Conservation (phyloP, 305 asterid species). For the Fraxinus sp. region DNA sequence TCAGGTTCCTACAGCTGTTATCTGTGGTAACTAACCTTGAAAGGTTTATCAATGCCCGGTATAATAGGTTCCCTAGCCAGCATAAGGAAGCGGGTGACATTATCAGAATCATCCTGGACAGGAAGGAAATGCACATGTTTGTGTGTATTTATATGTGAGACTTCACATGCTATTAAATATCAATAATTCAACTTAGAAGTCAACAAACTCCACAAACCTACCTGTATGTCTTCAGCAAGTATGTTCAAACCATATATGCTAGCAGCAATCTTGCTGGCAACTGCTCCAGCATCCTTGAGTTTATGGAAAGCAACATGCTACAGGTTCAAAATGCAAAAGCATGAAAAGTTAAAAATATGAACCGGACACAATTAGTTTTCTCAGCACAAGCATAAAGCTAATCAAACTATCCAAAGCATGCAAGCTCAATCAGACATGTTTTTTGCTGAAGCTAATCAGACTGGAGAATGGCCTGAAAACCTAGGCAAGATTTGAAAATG, state of each 20-base stretch:
- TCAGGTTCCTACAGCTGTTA: neutral
- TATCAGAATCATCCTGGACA: constrained; percentile 90
- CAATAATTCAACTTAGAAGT: neutral
- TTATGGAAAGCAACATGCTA: constrained; percentile 77
- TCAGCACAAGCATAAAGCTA: neutral
- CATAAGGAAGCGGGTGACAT: constrained; percentile 92
- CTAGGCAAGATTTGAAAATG: constrained; percentile 11
- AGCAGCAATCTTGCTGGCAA: constrained; percentile 87
- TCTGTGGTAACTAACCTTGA: constrained; percentile 60
- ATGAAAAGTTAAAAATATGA: constrained; percentile 21
- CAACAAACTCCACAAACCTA: constrained; percentile 34
- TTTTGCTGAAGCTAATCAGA: neutral
- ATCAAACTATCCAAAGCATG: neutral
- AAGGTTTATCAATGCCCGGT: constrained; percentile 88
- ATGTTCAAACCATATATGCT: constrained; percentile 73
- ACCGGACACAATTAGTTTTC: neutral
- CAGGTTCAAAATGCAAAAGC: constrained; percentile 10
- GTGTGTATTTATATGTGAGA: neutral
- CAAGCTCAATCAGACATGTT: neutral
- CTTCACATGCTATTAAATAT: constrained; percentile 1
- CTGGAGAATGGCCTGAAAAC: constrained; percentile 5
- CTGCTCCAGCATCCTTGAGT: constrained; percentile 90
- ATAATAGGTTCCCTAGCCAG: constrained; percentile 97
- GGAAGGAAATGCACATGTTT: constrained; percentile 8
- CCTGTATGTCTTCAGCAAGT: constrained; percentile 97